These are phyloP conservation scores for Arachnopeziza araneosa DNA, from an alignment of 2,329 filamentous ascomycete genomes.

Conservation along the genomic window DNA sequence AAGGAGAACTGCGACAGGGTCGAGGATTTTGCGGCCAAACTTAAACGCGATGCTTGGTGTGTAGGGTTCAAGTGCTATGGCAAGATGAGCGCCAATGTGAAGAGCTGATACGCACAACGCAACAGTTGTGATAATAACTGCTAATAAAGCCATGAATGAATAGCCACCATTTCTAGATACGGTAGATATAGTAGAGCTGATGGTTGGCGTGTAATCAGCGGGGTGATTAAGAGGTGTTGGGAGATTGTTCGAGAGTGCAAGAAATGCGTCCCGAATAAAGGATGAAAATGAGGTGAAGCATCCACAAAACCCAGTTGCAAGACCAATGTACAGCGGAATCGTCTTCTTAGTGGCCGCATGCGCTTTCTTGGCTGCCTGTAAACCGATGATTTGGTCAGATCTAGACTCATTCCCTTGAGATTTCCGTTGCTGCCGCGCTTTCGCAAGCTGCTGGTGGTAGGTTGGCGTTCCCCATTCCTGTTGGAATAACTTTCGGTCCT, in stretches of 20 bases:
- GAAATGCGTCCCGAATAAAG: constrained; percentile 74
- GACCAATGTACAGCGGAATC: constrained; percentile 80
- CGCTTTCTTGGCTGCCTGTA: constrained; percentile 46
- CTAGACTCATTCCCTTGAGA: constrained; percentile 39
- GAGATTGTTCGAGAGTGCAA: constrained; percentile 72
- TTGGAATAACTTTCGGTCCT: constrained; percentile 72
- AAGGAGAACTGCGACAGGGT: constrained; percentile 58
- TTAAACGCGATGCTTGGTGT: constrained; percentile 56
- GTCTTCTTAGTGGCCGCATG: constrained; percentile 71
- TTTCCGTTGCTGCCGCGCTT: constrained; percentile 30
- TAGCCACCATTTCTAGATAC: constrained; percentile 63
- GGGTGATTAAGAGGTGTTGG: constrained; percentile 41
- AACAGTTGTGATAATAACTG: constrained; percentile 67
- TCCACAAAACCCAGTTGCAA: constrained; percentile 83
- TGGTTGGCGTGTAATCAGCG: constrained; percentile 31
- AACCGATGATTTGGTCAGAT: constrained; percentile 28
- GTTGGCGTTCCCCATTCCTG: constrained; percentile 53
- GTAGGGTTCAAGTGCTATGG: constrained; percentile 51
- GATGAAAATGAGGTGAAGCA: constrained; percentile 87
- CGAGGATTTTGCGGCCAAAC: constrained; percentile 54
- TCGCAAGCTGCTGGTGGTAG: constrained; percentile 33
- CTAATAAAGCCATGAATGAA: constrained; percentile 75
- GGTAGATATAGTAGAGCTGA: constrained; percentile 31
- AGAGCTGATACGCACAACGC: constrained; percentile 65
- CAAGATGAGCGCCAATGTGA: constrained; percentile 68